phyloP scores from a whole-genome alignment of 2,329 filamentous ascomycete genomes.

The Fonsecaea pedrosoi region DNA sequence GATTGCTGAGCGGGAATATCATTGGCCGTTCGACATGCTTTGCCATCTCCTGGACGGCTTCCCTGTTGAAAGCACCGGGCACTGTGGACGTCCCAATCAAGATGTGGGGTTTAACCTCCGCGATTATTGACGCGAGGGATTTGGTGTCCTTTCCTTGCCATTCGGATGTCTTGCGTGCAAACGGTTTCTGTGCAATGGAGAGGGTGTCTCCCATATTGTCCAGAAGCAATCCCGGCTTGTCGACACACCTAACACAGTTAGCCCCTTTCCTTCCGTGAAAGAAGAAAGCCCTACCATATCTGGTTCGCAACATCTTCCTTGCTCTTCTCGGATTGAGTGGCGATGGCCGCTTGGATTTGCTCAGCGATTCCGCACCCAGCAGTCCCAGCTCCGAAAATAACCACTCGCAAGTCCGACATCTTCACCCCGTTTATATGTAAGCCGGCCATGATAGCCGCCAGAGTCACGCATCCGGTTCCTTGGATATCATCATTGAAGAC shows the following conservation, averaged over 20 bases:
- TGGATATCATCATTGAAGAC: slow-evolving; percentile 95
- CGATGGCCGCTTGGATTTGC: slow-evolving; percentile 80
- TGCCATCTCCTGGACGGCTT: slow-evolving; percentile 77
- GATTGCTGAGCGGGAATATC: slow-evolving; percentile 82
- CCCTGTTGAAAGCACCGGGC: slow-evolving; percentile 75
- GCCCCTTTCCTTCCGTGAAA: not conserved
- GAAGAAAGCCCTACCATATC: slow-evolving; percentile 59
- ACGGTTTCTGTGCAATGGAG: slow-evolving; percentile 71
- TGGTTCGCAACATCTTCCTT: slow-evolving; percentile 78
- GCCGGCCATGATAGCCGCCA: slow-evolving; percentile 80
- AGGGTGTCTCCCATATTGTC: slow-evolving; percentile 66
- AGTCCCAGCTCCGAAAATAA: slow-evolving; percentile 81
- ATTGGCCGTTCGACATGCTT: slow-evolving; percentile 74
- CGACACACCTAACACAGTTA: slow-evolving; percentile 65
- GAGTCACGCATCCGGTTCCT: slow-evolving; percentile 84
- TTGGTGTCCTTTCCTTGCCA: slow-evolving; percentile 54
- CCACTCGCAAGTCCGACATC: slow-evolving; percentile 71
- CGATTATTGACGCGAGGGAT: slow-evolving; percentile 70
- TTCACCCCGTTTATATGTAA: slow-evolving; percentile 72
- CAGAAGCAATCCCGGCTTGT: slow-evolving; percentile 79
- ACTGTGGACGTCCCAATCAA: slow-evolving; percentile 84
- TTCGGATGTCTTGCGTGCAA: slow-evolving; percentile 63
- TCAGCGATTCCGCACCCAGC: slow-evolving; percentile 87
- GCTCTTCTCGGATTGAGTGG: slow-evolving; percentile 67
- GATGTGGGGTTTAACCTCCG: slow-evolving; percentile 76